Base-by-base conservation (phyloP, 2,329 filamentous ascomycete genomes). In the Sporothrix protearum region DNA sequence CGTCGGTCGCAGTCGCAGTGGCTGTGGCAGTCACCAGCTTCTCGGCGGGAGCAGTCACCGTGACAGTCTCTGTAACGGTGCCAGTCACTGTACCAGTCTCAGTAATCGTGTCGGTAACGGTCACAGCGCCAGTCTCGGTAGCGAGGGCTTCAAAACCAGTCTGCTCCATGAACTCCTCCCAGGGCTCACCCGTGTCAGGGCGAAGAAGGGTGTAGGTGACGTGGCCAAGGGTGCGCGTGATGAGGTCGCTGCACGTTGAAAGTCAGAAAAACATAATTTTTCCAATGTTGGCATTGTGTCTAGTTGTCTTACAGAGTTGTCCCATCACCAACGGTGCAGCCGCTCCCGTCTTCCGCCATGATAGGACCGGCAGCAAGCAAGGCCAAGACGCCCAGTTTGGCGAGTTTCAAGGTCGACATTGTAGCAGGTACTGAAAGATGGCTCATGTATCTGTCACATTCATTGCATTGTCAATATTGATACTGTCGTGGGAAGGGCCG, bases 211-310 rank as follows among this genome's bases (percentile, higher is more conserved):
- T 67, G 45, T 67, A 67, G 3, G 64, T 67, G 30, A 67, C 19
- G 5, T 67, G 45, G 45, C 64, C 64, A 6, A 67, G 42, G 2
- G 64, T 67, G 19, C 64, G 64, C 2, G 64, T 67, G 5, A 67
- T 67, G 42, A 67, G 25, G 9, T 68, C 66, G 30, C 47, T 55
- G n/a, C n/a, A n/a, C n/a, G n/a, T n/a, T n/a, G n/a, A n/a, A n/a
- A n/a, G n/a, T n/a, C n/a, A n/a, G n/a, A n/a, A n/a, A n/a, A n/a
- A n/a, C n/a, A n/a, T n/a, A n/a, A n/a, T n/a, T n/a, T n/a, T n/a
- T n/a, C n/a, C n/a, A 19, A n/a, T 14, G 19, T 51, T 51, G 1
- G 5, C 10, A 19, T 45, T 16, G 7, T 28, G 2, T 1, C 1
- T 1, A 22, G 4, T 22, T 14, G 9, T 51, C 64, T 67, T 36